Conservation (phyloP, 805 yeast species). For the Starmerella tilneyi region DNA sequence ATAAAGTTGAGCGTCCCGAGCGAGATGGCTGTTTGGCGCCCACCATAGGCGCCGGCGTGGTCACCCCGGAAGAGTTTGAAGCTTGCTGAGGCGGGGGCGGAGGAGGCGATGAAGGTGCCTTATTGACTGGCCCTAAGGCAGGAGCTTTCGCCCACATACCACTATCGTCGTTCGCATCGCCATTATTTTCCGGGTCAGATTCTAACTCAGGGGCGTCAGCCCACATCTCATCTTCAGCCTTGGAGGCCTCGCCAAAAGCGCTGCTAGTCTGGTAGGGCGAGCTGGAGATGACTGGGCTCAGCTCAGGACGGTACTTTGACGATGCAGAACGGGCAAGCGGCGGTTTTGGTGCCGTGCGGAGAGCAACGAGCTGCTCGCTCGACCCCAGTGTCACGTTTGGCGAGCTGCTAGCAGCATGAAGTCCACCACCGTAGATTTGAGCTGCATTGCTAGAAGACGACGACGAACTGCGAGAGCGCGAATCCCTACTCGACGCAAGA, state of each 20-base stretch:
- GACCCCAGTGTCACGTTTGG: background rate
- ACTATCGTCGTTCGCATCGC: conserved; percentile 41
- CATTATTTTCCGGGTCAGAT: conserved; percentile 24
- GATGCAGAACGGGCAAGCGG: conserved; percentile 30
- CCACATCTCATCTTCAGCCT: conserved; percentile 33
- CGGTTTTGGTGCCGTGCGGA: conserved; percentile 42
- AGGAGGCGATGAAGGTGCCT: no score
- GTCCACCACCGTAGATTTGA: background rate
- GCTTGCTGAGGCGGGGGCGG: no score
- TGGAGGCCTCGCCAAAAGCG: background rate
- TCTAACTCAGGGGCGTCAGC: conserved; percentile 55
- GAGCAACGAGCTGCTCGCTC: conserved; percentile 45
- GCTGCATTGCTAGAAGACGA: conserved; percentile 1
- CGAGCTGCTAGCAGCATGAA: background rate
- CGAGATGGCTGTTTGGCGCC: no score
- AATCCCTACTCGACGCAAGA: background rate
- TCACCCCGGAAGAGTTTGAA: no score
- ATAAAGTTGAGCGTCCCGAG: no score
- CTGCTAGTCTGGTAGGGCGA: conserved; percentile 2
- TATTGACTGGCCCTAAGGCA: background rate
- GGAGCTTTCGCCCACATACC: conserved; percentile 51
- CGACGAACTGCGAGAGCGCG: conserved; percentile 1
- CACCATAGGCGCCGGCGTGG: no score
- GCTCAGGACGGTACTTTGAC: conserved; percentile 26
- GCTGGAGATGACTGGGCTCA: conserved; percentile 21